Evolutionary conservation across 805 yeast genomes (phyloP).

Genomic region (Yarrowia divulgata): DNA sequence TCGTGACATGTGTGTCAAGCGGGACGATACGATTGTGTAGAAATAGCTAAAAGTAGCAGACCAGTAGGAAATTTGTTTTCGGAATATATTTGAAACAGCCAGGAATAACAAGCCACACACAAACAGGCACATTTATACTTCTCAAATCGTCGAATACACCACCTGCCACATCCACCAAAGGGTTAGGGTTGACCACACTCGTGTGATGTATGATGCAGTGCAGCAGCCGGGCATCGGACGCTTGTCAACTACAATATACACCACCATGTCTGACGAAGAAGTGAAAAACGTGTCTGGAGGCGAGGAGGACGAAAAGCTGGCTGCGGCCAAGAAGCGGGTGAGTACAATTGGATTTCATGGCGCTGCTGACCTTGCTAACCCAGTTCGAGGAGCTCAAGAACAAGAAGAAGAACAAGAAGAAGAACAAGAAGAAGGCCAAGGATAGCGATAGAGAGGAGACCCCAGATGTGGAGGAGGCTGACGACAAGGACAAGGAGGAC

Average conservation of each 20-base stretch:
- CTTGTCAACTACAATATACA: background rate
- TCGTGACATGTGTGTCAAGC: background rate
- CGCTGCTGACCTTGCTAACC: conserved; percentile 4
- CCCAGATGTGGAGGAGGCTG: conserved; percentile 19
- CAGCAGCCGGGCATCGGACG: conserved; percentile 19
- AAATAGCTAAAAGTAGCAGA: no score
- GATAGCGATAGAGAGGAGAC: conserved; percentile 40
- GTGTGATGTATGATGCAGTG: conserved; percentile 9
- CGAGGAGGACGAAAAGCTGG: conserved; percentile 66
- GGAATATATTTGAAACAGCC: no score
- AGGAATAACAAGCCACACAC: no score
- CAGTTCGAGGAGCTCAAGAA: conserved; percentile 70
- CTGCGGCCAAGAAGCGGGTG: conserved; percentile 74
- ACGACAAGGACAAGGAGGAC: conserved; percentile 5
- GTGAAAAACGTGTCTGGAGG: conserved; percentile 48
- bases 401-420: conserved; percentile 61
- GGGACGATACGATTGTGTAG: no score
- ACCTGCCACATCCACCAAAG: background rate
- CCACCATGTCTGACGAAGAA: conserved; percentile 39
- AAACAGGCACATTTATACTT: no score
- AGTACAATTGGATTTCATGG: conserved; percentile 41
- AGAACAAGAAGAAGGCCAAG: conserved; percentile 55
- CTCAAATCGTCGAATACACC: no score
- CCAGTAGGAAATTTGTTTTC: no score
- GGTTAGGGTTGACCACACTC: conserved; percentile 17